These are phyloP conservation scores for Pilasporangium apinafurcum DNA, from an alignment of 352 stramenopile genomes.

Conservation along the genomic window DNA sequence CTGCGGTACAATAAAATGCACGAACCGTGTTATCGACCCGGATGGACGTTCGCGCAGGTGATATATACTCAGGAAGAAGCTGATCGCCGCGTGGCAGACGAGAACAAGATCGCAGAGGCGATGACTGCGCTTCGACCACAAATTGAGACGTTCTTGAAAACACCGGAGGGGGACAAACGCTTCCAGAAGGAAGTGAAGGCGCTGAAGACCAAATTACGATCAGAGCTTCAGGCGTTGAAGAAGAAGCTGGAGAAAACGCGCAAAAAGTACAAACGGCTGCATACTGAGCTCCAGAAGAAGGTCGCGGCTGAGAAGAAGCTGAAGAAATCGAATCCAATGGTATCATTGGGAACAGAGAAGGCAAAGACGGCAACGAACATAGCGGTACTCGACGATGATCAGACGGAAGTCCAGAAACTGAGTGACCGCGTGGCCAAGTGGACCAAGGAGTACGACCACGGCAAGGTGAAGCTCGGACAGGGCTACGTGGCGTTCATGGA, in stretches of 20 bases:
- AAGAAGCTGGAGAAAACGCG: constrained; percentile 25
- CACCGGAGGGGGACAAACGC: constrained; percentile 47
- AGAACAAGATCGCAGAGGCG: constrained; percentile 33
- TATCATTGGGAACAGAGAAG: not conserved
- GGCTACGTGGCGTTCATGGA: constrained; percentile 51
- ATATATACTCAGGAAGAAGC: constrained; percentile 58
- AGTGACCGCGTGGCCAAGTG: constrained; percentile 32
- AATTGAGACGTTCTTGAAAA: constrained; percentile 52
- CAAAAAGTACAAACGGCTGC: constrained; percentile 15
- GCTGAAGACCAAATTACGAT: constrained; percentile 34
- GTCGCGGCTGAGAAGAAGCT: constrained; percentile 14
- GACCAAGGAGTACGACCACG: constrained; percentile 29
- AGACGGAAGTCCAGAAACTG: constrained; percentile 24
- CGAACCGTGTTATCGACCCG: constrained; percentile 46
- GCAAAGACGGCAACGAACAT: constrained; percentile 24
- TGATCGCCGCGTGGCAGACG: constrained; percentile 31
- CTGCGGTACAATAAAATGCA: constrained; percentile 65
- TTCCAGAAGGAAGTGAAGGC: constrained; percentile 52
- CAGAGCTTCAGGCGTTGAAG: constrained; percentile 28
- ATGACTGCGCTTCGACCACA: constrained; percentile 43
- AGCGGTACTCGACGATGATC: constrained; percentile 24
- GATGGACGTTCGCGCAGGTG: constrained; percentile 58
- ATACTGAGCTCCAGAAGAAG: constrained; percentile 8
- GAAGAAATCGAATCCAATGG: constrained; percentile 4
- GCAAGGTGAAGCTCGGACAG: constrained; percentile 36